Conservation (phyloP, 352 stramenopile species). For the Globisporangium lucens region DNA sequence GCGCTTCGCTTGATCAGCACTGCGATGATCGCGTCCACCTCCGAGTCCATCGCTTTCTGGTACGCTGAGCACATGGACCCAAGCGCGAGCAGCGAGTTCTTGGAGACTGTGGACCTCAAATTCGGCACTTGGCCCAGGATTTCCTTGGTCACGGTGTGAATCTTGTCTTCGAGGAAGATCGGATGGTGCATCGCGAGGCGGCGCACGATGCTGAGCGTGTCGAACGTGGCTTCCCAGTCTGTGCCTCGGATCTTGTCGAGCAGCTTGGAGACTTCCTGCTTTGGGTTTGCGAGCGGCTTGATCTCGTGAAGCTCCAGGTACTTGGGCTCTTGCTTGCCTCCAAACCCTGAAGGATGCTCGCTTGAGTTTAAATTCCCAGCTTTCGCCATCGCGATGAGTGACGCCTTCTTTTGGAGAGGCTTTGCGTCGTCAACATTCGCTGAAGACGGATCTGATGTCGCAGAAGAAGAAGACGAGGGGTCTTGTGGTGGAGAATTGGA, state of each 20-base stretch:
- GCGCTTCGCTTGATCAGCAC: slow-evolving; percentile 61
- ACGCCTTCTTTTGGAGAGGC: slow-evolving; percentile 2
- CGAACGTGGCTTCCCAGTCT: slow-evolving; percentile 67
- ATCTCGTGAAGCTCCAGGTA: slow-evolving; percentile 70
- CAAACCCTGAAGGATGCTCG: slow-evolving; percentile 14
- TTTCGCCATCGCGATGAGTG: slow-evolving; percentile 1
- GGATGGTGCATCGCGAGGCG: slow-evolving; percentile 54
- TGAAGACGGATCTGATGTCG: neutral
- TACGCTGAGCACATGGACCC: slow-evolving; percentile 53
- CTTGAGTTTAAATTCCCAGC: neutral
- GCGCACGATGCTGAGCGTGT: slow-evolving; percentile 56
- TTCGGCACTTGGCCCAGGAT: slow-evolving; percentile 67
- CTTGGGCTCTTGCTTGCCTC: slow-evolving; percentile 52
- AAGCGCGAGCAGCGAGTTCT: slow-evolving; percentile 72
- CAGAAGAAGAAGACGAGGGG: neutral
- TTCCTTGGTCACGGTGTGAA: slow-evolving; percentile 43
- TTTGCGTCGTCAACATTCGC: neutral
- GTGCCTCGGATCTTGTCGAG: slow-evolving; percentile 32
- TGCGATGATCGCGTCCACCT: slow-evolving; percentile 58
- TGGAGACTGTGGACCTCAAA: slow-evolving; percentile 66
- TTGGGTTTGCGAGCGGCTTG: slow-evolving; percentile 47
- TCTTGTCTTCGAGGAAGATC: slow-evolving; percentile 36
- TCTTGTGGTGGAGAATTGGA: neutral
- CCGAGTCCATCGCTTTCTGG: slow-evolving; percentile 45
- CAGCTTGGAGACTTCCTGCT: slow-evolving; percentile 44